These are phyloP conservation scores for Populus hybrid DNA, from an alignment of 441 rosid genomes.

Conservation along the genomic window DNA sequence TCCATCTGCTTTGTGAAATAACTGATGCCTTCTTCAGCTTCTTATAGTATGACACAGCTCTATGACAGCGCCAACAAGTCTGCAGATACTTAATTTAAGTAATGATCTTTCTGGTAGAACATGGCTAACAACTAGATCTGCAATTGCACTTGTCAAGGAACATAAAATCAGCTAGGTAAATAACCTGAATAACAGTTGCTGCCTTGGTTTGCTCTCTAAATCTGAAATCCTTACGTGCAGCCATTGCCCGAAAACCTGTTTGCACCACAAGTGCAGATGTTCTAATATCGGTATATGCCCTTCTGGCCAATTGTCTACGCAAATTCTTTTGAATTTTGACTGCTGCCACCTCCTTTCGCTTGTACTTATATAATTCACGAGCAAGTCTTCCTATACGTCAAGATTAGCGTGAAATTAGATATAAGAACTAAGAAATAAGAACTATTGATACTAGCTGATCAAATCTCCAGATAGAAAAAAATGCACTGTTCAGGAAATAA, in stretches of 20 bases:
- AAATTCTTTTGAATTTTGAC: slow-evolving; percentile 71
- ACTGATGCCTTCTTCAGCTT: slow-evolving; percentile 46
- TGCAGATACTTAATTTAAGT: slow-evolving; percentile 29
- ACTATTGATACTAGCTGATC: slow-evolving; percentile 5
- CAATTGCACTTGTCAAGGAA: background rate
- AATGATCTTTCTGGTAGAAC: slow-evolving; percentile 22
- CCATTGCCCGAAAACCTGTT: slow-evolving; percentile 58
- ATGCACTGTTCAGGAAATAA: background rate
- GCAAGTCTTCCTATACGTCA: slow-evolving; percentile 50
- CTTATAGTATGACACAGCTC: slow-evolving; percentile 48
- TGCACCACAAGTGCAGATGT: slow-evolving; percentile 65
- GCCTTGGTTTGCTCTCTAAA: slow-evolving; percentile 39
- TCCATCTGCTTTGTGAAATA: slow-evolving; percentile 45
- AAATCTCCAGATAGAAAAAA: slow-evolving; percentile 5
- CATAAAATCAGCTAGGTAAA: slow-evolving; percentile 5
- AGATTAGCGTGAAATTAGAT: slow-evolving; percentile 12
- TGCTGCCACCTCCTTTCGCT: slow-evolving; percentile 64
- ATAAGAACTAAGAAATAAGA: background rate
- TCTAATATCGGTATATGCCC: slow-evolving; percentile 37
- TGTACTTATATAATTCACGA: slow-evolving; percentile 33
- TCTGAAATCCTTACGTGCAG: slow-evolving; percentile 47
- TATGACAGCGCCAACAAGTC: slow-evolving; percentile 71
- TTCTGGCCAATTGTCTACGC: slow-evolving; percentile 62
- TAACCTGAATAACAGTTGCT: slow-evolving; percentile 66
- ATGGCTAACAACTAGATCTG: slow-evolving; percentile 15